Conservation (phyloP, 768 basidiomycete genomes). For the Hemileccinum rubropunctum region DNA sequence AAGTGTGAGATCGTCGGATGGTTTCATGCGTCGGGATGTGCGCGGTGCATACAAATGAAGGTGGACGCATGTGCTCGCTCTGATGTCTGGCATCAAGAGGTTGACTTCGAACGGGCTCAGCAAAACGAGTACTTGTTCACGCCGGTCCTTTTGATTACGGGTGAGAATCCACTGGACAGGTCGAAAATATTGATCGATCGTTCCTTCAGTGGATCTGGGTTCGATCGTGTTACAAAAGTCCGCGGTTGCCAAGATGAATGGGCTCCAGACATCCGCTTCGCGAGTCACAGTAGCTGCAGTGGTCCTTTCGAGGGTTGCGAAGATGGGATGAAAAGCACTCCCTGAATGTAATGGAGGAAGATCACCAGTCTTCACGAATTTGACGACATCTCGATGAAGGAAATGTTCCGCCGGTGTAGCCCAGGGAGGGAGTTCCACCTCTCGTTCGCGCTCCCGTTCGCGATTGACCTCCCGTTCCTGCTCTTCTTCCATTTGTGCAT, state of each 20-base stretch:
- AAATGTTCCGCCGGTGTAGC: neutral
- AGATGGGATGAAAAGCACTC: neutral
- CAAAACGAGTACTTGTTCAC: neutral
- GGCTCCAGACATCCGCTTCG: neutral
- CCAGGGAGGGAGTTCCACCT: neutral
- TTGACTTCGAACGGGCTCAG: conserved; percentile 4
- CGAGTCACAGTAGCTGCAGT: neutral
- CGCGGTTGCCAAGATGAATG: neutral
- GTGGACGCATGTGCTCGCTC: conserved; percentile 28
- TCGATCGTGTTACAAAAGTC: conserved; percentile 1
- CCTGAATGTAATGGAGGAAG: neutral
- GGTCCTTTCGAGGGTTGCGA: neutral
- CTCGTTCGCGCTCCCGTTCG: neutral
- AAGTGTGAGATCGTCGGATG: conserved; percentile 32
- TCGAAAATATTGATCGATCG: neutral
- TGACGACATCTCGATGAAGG: conserved; percentile 1
- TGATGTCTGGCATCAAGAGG: conserved; percentile 35
- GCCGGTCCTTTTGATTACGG: neutral
- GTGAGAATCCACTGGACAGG: conserved; percentile 4
- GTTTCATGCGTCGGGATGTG: conserved; percentile 31
- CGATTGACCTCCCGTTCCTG: conserved; percentile 32
- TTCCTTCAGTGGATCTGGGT: neutral
- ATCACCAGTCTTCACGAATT: neutral
- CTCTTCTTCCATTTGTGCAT: conserved; percentile 37
- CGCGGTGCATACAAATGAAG: conserved; percentile 42